A percentile compares a stretch with the other conserved stretches of the same genome.
These are phyloP conservation scores for Aureobasidium sp. DNA, from an alignment of 2,329 filamentous ascomycete genomes.

Conservation along the genomic window DNA sequence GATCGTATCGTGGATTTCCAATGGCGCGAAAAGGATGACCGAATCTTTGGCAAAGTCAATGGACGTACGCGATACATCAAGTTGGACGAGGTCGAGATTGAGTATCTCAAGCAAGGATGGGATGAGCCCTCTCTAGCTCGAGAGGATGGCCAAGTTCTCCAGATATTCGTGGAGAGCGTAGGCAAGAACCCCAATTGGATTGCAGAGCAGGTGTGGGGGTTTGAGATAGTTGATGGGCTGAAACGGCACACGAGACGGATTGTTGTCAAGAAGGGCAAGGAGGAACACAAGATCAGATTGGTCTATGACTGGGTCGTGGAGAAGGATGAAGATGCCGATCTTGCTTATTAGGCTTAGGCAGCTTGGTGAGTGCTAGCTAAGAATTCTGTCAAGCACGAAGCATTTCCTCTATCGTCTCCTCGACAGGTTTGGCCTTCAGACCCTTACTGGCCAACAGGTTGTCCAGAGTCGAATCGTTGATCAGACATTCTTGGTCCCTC, in stretches of 20 bases:
- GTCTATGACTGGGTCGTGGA: constrained; percentile 36
- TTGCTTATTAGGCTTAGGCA: constrained; percentile 1
- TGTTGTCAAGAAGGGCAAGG: constrained; percentile 33
- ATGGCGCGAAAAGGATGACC: constrained; percentile 63
- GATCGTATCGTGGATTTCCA: constrained; percentile 50
- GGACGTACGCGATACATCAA: constrained; percentile 46
- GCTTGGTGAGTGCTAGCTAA: not conserved
- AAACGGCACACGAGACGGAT: constrained; percentile 36
- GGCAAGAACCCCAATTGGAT: constrained; percentile 39
- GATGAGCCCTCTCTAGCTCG: constrained; percentile 45
- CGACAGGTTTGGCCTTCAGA: constrained; percentile 31
- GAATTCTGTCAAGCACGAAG: not conserved
- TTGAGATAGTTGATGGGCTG: constrained; percentile 36
- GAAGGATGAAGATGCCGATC: constrained; percentile 4
- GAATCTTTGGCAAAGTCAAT: constrained; percentile 67
- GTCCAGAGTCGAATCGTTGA: constrained; percentile 37
- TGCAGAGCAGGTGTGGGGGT: constrained; percentile 49
- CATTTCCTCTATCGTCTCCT: constrained; percentile 38
- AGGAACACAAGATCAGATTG: constrained; percentile 34
- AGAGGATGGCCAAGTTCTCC: constrained; percentile 36
- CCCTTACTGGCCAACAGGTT: constrained; percentile 31
- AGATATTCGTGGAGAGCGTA: constrained; percentile 45
- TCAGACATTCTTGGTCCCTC: constrained; percentile 36
- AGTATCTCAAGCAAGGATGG: constrained; percentile 54
- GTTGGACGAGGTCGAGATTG: constrained; percentile 36